A percentile compares a stretch with the other conserved stretches of the same genome.
These are phyloP conservation scores for Clonostachys solani DNA, from an alignment of 2,329 filamentous ascomycete species.

Conservation along the genomic window DNA sequence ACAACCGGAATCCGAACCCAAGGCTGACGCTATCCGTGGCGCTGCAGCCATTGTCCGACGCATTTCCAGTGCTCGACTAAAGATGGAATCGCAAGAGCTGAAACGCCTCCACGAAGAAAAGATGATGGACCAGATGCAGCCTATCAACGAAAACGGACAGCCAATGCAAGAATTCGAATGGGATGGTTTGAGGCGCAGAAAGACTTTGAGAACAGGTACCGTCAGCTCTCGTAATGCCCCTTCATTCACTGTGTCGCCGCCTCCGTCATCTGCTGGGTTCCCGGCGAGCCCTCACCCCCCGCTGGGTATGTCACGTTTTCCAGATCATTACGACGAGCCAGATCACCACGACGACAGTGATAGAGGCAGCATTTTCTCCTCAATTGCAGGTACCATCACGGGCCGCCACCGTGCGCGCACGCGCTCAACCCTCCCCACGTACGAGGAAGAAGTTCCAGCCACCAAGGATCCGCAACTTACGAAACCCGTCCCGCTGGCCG, in stretches of 20 bases:
- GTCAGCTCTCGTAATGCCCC: constrained; percentile 4
- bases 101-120: constrained; percentile 77
- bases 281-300: constrained; percentile 59
- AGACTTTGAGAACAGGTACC: constrained; percentile 37
- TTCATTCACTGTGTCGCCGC: constrained; percentile 13
- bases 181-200: constrained; percentile 80
- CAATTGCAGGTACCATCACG: constrained; percentile 53
- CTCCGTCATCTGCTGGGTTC: constrained; percentile 10
- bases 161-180: constrained; percentile 62
- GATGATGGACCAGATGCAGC: constrained; percentile 62
- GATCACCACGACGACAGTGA: constrained; percentile 39
- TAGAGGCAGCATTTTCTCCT: constrained; percentile 45
- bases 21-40: constrained; percentile 92
- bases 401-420: constrained; percentile 22
- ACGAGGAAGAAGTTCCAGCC: constrained; percentile 22
- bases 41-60: constrained; percentile 82
- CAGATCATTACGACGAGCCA: constrained; percentile 51
- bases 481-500: constrained; percentile 59
- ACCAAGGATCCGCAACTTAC: constrained; percentile 37
- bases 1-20: constrained; percentile 93
- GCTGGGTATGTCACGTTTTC: constrained; percentile 83
- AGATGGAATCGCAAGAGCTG: constrained; percentile 76
- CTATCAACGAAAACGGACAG: constrained; percentile 73
- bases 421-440: constrained; percentile 21
- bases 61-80: constrained; percentile 70